Evolutionary conservation across 148 eudicot genomes (phyloP), one percentile per base, ranked within the genome.

Genomic region (Heliamphora exappendiculata): DNA sequence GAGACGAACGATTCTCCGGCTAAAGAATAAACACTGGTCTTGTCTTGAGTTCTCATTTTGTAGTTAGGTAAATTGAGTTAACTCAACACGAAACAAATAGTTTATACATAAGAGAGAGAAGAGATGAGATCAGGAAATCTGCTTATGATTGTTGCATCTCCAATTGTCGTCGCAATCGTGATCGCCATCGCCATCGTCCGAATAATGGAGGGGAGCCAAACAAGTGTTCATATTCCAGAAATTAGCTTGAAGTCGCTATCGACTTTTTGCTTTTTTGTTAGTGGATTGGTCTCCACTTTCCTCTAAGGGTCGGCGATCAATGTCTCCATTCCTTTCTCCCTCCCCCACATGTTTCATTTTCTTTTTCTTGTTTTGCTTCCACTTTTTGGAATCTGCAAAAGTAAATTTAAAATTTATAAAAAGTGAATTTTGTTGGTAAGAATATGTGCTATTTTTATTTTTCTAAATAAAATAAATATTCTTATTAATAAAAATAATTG

Each of bases 251-350:
- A 57, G 19, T 73, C 36, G 3, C 76, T 17, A 31, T 39, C 33
- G 28, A 39, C 66, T 5, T 16, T 26, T 39, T 37, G 66, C 51
- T 58, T 57, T 63, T 3, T 47, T 29, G 2, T 2, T 47, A 29
- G 63, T 72, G 62, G 44, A 14, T 54, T 37, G 24, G 31, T 58
- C 45, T 31, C 76, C 65, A 73, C 65, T 73, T 73, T 73, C 76
- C 49, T 20, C 65, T 36, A 24, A 36, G 0, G 49, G 31, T 24
- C 55, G 31, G n/a, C 55, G 76, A 17, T 20, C 1, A 33, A 42
- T 44, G 29, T 60, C 29, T 73, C 76, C 76, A 54, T 53, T 72
- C 29, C 75, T 72, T 72, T 9, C 20, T n/a, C 66, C 51, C 37
- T 2, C 50, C 37, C 76, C 53, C 1, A 28, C 29, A 7, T n/a